phyloP scores from a whole-genome alignment of 176 grass and related monocot species.

The Oryza glumipatula region DNA sequence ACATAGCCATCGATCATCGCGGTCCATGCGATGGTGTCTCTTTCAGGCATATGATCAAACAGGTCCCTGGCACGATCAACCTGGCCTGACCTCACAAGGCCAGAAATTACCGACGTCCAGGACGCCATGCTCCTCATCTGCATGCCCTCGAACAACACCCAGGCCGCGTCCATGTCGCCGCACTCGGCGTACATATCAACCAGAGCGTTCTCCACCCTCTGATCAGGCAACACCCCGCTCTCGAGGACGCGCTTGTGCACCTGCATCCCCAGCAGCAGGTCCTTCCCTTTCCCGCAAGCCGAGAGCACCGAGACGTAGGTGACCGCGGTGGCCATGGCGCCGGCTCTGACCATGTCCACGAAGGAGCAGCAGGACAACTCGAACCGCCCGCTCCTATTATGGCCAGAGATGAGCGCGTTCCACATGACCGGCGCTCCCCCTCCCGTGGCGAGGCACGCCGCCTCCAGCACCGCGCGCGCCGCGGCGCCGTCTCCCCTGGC shows the following conservation, averaged over 20 bases:
- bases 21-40: slow-evolving; percentile 65
- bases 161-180: slow-evolving; percentile 54
- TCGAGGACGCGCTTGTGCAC: slow-evolving; percentile 52
- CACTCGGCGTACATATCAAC: slow-evolving; percentile 77
- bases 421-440: slow-evolving; percentile 40
- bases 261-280: slow-evolving; percentile 58
- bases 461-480: slow-evolving; percentile 55
- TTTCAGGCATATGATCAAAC: slow-evolving; percentile 75
- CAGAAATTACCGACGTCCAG: slow-evolving; percentile 72
- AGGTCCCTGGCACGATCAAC: slow-evolving; percentile 55
- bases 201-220: slow-evolving; percentile 67
- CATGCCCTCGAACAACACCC: slow-evolving; percentile 67
- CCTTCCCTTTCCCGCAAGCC: slow-evolving; percentile 50
- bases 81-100: slow-evolving; percentile 48
- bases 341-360: slow-evolving; percentile 54
- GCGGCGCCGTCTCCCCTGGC: slow-evolving; percentile 44
- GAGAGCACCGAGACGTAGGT: slow-evolving; percentile 75
- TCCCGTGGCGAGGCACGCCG: slow-evolving; percentile 16
- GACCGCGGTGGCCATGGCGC: slow-evolving; percentile 31
- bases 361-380: slow-evolving; percentile 47
- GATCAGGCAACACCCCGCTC: slow-evolving; percentile 50
- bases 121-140: slow-evolving; percentile 50
- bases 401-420: slow-evolving; percentile 76
- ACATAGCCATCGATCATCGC: slow-evolving; percentile 81
- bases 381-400: slow-evolving; percentile 48